A percentile compares a stretch with the other conserved stretches of the same genome.
Conservation (phyloP, 495 filamentous ascomycete species). For the Podospora australis region DNA sequence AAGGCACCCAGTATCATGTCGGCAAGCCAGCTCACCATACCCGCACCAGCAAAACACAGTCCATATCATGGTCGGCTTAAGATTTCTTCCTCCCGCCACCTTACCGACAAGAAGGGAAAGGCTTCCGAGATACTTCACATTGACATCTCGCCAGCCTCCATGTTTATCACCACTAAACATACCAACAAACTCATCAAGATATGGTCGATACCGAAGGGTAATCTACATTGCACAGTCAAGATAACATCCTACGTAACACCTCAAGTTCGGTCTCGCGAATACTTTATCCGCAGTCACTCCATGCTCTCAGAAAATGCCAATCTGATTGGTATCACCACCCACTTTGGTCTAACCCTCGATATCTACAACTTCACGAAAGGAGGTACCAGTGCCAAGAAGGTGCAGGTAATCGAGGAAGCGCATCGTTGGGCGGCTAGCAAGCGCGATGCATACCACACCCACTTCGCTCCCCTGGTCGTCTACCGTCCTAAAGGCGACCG, state of each 20-base stretch:
- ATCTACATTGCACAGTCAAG: conserved; percentile 20
- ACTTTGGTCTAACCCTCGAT: conserved; percentile 25
- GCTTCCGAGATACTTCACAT: conserved; percentile 20
- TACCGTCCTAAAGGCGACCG: conserved; percentile 23
- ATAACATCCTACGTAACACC: conserved; percentile 23
- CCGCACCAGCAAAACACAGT: background rate
- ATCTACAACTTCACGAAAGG: conserved; percentile 26
- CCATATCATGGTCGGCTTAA: conserved; percentile 1
- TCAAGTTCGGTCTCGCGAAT: conserved; percentile 23
- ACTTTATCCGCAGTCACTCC: conserved; percentile 25
- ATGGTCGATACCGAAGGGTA: conserved; percentile 20
- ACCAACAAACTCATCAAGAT: conserved; percentile 22
- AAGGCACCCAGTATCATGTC: background rate
- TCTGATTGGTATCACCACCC: conserved; percentile 22
- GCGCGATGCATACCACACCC: conserved; percentile 18
- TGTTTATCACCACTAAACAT: conserved; percentile 19
- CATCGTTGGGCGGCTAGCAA: conserved; percentile 24
- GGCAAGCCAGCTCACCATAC: background rate
- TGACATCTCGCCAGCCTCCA: conserved; percentile 14
- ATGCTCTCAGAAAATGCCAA: conserved; percentile 22
- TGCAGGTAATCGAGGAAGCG: conserved; percentile 26
- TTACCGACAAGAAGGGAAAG: conserved; percentile 20
- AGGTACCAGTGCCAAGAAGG: conserved; percentile 15
- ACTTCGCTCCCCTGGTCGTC: conserved; percentile 20
- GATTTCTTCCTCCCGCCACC: conserved; percentile 13